Evolutionary conservation across 805 yeast genomes (phyloP).

Genomic region (Pichia rugopelliculosa): DNA sequence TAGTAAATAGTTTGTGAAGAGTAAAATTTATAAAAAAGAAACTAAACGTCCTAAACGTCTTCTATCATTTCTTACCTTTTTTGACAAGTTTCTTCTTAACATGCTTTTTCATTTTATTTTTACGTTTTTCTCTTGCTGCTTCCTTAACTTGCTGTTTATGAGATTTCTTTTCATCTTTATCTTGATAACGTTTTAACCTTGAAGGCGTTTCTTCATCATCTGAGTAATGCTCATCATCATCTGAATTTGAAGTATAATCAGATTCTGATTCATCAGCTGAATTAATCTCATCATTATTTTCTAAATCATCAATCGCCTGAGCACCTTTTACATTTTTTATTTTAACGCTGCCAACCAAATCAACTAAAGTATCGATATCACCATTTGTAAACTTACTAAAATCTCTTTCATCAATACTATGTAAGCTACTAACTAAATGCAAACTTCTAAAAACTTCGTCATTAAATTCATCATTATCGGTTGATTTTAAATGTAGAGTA

Average conservation of each 20-base stretch:
- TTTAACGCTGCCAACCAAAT: slow-evolving; percentile 41
- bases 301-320: slow-evolving; percentile 14
- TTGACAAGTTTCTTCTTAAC: slow-evolving; percentile 69
- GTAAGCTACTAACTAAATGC: slow-evolving; percentile 69
- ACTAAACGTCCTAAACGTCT: too few species aligned
- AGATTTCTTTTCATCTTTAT: slow-evolving; percentile 68
- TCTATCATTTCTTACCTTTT: slow-evolving; percentile 27
- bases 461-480: slow-evolving; percentile 46
- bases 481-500: slow-evolving; percentile 50
- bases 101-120: slow-evolving; percentile 76
- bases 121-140: slow-evolving; percentile 69
- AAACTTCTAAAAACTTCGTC: slow-evolving; percentile 85
- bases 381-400: slow-evolving; percentile 74
- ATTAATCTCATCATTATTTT: slow-evolving; percentile 24
- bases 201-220: slow-evolving; percentile 25
- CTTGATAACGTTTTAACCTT: slow-evolving; percentile 72
- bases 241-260: slow-evolving; percentile 26
- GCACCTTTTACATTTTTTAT: slow-evolving; percentile 18
- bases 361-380: slow-evolving; percentile 68
- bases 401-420: slow-evolving; percentile 86
- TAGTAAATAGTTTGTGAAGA: background rate
- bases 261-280: slow-evolving; percentile 14
- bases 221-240: slow-evolving; percentile 12
- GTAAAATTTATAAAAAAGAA: background rate
- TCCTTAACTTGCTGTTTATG: slow-evolving; percentile 74